A percentile compares a stretch with the other conserved stretches of the same genome.
These are phyloP conservation scores for Nepenthes mirabilis DNA, from an alignment of 148 eudicot genomes.

Conservation along the genomic window DNA sequence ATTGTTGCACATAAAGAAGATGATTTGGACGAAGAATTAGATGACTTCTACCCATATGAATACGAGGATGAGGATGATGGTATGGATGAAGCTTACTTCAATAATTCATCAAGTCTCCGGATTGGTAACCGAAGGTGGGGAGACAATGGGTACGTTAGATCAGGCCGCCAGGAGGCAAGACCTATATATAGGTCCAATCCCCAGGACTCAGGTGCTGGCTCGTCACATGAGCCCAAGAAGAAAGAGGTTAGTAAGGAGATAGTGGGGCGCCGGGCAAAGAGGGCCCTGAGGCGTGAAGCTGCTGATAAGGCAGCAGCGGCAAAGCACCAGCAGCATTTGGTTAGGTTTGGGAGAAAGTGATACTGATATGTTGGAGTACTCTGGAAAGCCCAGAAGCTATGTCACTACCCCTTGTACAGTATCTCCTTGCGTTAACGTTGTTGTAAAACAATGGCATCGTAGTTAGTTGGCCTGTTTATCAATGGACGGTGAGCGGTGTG, in stretches of 20 bases:
- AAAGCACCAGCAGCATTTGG: conserved; percentile 67
- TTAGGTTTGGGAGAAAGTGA: conserved; percentile 53
- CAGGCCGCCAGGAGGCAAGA: conserved; percentile 77
- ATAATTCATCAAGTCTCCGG: conserved; percentile 37
- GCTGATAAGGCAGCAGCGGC: conserved; percentile 83
- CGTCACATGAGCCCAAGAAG: conserved; percentile 60
- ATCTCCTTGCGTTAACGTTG: not conserved
- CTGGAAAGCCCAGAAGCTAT: not conserved
- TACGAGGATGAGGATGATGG: conserved; percentile 43
- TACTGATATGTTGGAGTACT: not conserved
- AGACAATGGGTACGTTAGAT: conserved; percentile 62
- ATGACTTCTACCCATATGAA: conserved; percentile 25
- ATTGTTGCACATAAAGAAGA: conserved; percentile 37
- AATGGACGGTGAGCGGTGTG: too few relatives aligned
- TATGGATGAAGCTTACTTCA: conserved; percentile 41
- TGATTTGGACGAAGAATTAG: conserved; percentile 33
- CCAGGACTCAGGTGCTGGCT: conserved; percentile 34
- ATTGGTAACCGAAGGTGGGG: conserved; percentile 89
- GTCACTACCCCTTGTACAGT: not conserved
- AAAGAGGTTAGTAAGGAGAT: conserved; percentile 39
- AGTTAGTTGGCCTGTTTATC: not conserved
- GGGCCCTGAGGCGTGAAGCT: conserved; percentile 89
- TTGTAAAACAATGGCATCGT: not conserved
- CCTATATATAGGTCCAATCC: conserved; percentile 32
- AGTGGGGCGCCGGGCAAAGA: conserved; percentile 73